Evolutionary conservation across 2,329 filamentous ascomycete species (phyloP).

Genomic region (Penicillium sp.): DNA sequence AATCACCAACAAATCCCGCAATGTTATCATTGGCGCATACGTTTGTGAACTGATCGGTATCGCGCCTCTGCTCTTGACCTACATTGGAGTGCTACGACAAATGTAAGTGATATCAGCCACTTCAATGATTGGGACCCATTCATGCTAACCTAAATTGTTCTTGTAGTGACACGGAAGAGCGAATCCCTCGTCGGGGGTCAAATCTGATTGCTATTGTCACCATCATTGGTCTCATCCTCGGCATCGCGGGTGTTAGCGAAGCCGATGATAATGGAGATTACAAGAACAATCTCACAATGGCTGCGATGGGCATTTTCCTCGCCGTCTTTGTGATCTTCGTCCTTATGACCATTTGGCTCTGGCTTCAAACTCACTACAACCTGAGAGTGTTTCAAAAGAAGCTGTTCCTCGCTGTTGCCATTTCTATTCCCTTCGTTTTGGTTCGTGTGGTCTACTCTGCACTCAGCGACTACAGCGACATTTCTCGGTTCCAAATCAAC

Average conservation of each 20-base stretch:
- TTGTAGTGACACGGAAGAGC: constrained; percentile 13
- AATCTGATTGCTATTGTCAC: constrained; percentile 9
- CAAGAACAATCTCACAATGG: constrained; percentile 17
- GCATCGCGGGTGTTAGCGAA: constrained; percentile 24
- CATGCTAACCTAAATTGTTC: background rate
- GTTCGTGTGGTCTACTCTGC: constrained; percentile 31
- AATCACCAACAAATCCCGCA: constrained; percentile 20
- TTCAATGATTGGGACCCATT: background rate
- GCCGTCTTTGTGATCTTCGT: constrained; percentile 22
- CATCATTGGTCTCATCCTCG: constrained; percentile 27
- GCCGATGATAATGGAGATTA: constrained; percentile 7
- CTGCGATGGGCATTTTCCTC: constrained; percentile 28
- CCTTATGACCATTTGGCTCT: constrained; percentile 15
- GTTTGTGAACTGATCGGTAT: constrained; percentile 34
- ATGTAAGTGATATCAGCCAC: constrained; percentile 24
- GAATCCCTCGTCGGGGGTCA: constrained; percentile 16
- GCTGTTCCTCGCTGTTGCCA: constrained; percentile 28
- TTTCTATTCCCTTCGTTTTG: constrained; percentile 29
- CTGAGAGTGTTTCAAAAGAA: constrained; percentile 23
- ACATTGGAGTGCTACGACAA: constrained; percentile 28
- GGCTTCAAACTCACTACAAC: constrained; percentile 1
- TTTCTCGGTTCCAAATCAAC: constrained; percentile 5
- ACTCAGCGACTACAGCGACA: constrained; percentile 19
- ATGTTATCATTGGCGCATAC: constrained; percentile 21
- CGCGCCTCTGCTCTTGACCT: constrained; percentile 30